Base-by-base conservation (phyloP, 805 yeast genomes). In the Saturnispora bothae region DNA sequence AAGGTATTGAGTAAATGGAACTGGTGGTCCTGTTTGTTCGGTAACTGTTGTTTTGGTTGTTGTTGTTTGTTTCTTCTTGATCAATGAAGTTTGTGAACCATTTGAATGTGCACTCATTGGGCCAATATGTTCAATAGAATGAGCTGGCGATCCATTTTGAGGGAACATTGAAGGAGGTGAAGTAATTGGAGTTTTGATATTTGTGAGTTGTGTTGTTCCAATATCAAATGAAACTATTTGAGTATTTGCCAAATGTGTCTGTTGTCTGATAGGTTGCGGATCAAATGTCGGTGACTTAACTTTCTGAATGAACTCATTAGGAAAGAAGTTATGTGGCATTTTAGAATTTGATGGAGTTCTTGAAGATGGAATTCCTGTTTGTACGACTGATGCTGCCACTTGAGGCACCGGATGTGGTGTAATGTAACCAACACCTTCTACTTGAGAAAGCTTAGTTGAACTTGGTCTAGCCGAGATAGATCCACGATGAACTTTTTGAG, bases 1-100 rank as follows among this genome's bases (percentile, higher is more conserved):
- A 42, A 83, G 65, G 54, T 75, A 82, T 46, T 81, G 77, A 22
- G 78, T 78, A 49, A 82, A 82, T 19, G 89, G 89, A 1, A 78
- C 78, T 14, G 78, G 76, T 1, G 83, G 81, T 2, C 78, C 73
- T 34, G 68, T 63, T 12, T 75, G 76, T 17, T 74, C 59, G 15
- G 73, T 69, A 30, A 76, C 75, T 3, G 74, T 60, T 10, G 78
- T 65, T 53, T 78, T 37, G 22, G 54, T 44, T 5, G 34, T 43
- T 23, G 41, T 15, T 7, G 13, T 21, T 46, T 52, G 41, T 45
- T 53, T 42, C 55, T 51, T 41, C 15, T 23, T 12, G 7, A 13
- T 14, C 16, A 25, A 23, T 46, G 28, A 18, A 16, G 18, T 20
- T 20, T 20, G 31, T 22, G 46, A 43, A 4, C 22, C 18, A 28